phyloP scores from a whole-genome alignment of 176 grass and related monocot genomes.

The Alloteropsis semialata region DNA sequence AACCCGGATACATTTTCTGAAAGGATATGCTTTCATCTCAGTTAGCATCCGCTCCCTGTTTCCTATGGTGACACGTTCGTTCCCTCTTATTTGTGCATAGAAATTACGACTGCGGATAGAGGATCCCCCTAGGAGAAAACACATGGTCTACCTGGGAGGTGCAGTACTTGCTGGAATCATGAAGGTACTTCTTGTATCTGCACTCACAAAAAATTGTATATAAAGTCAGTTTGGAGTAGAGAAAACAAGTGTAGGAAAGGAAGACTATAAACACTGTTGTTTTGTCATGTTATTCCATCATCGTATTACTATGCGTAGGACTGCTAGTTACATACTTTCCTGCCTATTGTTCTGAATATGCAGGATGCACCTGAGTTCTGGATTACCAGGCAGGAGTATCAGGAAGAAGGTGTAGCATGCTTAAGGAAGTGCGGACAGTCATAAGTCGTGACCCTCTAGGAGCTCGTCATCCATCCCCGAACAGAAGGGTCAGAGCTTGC shows the following conservation, averaged over 20 bases:
- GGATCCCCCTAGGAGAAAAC: constrained; percentile 93
- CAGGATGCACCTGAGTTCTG: constrained; percentile 96
- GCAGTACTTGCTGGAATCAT: constrained; percentile 97
- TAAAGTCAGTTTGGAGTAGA: neutral
- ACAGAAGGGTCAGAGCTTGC: neutral
- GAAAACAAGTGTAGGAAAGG: neutral
- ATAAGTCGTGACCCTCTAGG: constrained; percentile 28
- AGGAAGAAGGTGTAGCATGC: constrained; percentile 78
- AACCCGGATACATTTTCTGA: neutral
- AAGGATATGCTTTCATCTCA: neutral
- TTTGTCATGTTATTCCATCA: neutral
- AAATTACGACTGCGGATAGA: constrained; percentile 90
- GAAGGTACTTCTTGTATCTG: constrained; percentile 54
- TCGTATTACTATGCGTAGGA: neutral
- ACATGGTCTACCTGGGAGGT: constrained; percentile 96
- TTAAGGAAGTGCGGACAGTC: constrained; percentile 86
- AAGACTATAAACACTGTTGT: neutral
- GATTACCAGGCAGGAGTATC: constrained; percentile 89
- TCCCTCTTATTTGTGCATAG: constrained; percentile 35
- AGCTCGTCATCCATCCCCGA: neutral
- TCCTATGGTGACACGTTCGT: neutral
- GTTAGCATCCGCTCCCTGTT: neutral
- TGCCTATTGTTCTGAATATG: neutral
- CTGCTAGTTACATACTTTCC: neutral
- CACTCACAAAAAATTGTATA: neutral